Conservation (phyloP, 306 rosid species). For the Quercus rubra region DNA sequence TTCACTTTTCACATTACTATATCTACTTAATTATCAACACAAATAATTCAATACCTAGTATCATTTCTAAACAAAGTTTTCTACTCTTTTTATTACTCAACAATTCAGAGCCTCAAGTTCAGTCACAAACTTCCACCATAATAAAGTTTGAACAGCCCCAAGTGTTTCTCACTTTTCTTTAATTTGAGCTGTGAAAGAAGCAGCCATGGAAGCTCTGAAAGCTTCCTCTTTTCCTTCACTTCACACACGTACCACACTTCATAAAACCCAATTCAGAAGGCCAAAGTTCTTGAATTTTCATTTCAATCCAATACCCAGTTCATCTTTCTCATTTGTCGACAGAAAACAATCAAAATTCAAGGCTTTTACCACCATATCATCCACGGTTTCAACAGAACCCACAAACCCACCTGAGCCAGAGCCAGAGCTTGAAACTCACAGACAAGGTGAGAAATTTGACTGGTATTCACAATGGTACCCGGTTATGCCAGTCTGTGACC, state of each 20-base stretch:
- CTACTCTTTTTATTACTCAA: too few relatives aligned
- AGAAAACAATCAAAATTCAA: constrained; percentile 29
- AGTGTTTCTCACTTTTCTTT: not conserved
- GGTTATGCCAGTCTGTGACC: constrained; percentile 78
- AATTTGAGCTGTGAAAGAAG: not conserved
- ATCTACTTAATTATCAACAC: too few relatives aligned
- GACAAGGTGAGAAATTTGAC: constrained; percentile 47
- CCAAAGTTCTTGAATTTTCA: constrained; percentile 27
- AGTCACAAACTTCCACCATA: not conserved
- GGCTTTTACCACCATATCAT: constrained; percentile 52
- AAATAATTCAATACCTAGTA: too few relatives aligned
- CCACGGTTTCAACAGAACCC: constrained; percentile 48
- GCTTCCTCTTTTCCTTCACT: constrained; percentile 40
- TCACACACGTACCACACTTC: constrained; percentile 8
- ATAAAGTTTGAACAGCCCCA: not conserved
- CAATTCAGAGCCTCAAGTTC: not conserved
- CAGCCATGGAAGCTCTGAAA: constrained; percentile 52
- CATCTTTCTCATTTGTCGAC: constrained; percentile 21
- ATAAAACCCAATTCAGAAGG: constrained; percentile 24
- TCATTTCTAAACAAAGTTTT: too few relatives aligned
- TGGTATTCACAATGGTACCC: constrained; percentile 95
- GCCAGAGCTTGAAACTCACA: constrained; percentile 22
- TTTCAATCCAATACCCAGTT: not conserved
- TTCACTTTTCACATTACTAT: too few relatives aligned
- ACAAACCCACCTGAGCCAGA: constrained; percentile 30